Conservation (phyloP, 768 basidiomycete genomes). For the Boletus subcaerulescens region DNA sequence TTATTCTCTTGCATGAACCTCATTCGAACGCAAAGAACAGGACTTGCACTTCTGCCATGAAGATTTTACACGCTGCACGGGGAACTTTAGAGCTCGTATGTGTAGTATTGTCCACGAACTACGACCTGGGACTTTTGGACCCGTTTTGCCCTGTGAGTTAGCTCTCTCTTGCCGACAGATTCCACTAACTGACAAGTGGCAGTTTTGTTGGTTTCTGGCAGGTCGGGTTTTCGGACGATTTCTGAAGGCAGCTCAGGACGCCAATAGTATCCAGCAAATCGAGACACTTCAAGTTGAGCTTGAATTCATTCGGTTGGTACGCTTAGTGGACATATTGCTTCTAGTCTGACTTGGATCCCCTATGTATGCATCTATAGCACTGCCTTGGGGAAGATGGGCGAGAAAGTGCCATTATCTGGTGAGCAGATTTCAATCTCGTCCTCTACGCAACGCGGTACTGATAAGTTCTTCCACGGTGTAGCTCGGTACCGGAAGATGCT, state of each 20-base stretch:
- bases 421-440: conserved; percentile 12
- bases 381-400: conserved; percentile 60
- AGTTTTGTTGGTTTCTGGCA: conserved; percentile 70
- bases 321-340: not conserved
- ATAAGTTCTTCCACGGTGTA: not conserved
- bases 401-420: conserved; percentile 65
- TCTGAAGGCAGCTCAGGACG: conserved; percentile 59
- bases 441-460: not conserved
- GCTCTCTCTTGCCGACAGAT: not conserved
- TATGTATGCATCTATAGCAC: conserved; percentile 34
- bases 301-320: conserved; percentile 61
- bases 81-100: conserved; percentile 67
- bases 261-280: conserved; percentile 54
- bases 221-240: conserved; percentile 68
- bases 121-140: conserved; percentile 66
- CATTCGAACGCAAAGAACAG: conserved; percentile 59
- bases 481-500: conserved; percentile 25
- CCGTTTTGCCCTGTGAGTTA: conserved; percentile 61
- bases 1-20: conserved; percentile 72
- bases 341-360: not conserved
- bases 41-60: conserved; percentile 66
- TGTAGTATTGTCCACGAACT: conserved; percentile 65
- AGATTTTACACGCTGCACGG: conserved; percentile 64
- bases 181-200: not conserved
- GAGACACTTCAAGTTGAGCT: conserved; percentile 59